These are phyloP conservation scores for Fomitopsis pinicola DNA, from an alignment of 1,284 basidiomycete genomes.

Conservation along the genomic window DNA sequence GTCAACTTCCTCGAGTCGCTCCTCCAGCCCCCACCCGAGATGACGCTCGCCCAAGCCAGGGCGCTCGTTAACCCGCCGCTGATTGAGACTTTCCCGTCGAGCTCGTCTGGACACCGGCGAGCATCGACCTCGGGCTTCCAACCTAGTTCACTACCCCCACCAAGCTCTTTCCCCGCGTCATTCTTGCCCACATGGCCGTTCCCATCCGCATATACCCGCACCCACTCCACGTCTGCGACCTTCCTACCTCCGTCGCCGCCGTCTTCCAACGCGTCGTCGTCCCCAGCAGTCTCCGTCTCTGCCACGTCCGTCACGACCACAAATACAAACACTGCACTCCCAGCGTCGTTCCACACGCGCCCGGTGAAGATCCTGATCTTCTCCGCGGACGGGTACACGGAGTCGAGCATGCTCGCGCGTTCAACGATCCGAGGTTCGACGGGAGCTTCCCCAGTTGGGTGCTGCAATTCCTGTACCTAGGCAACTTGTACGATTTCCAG, in stretches of 20 bases:
- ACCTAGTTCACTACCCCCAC: slow-evolving; percentile 28
- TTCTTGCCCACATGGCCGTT: slow-evolving; percentile 22
- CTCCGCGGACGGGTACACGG: slow-evolving; percentile 85
- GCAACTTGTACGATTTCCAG: slow-evolving; percentile 72
- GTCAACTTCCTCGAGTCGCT: slow-evolving; percentile 59
- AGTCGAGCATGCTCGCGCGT: slow-evolving; percentile 89
- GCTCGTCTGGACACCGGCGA: slow-evolving; percentile 8
- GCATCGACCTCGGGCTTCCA: slow-evolving; percentile 14
- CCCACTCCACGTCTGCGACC: slow-evolving; percentile 27
- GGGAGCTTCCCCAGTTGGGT: slow-evolving; percentile 95
- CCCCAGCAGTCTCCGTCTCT: slow-evolving; percentile 12
- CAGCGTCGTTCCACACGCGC: slow-evolving; percentile 32
- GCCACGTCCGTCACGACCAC: slow-evolving; percentile 14
- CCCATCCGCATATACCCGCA: slow-evolving; percentile 21
- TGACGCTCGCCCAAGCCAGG: slow-evolving; percentile 18
- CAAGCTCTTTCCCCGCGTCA: slow-evolving; percentile 24
- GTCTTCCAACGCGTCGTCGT: slow-evolving; percentile 18
- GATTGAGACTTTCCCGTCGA: not conserved
- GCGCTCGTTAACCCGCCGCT: slow-evolving; percentile 15
- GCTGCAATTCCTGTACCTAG: slow-evolving; percentile 91
- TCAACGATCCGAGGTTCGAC: slow-evolving; percentile 89
- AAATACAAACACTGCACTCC: not conserved
- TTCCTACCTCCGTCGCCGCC: slow-evolving; percentile 27
- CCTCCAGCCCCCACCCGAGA: slow-evolving; percentile 36
- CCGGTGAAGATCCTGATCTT: slow-evolving; percentile 71